Base-by-base conservation (phyloP, 1,139 yeast species). In the Suhomyces anneliseae region DNA sequence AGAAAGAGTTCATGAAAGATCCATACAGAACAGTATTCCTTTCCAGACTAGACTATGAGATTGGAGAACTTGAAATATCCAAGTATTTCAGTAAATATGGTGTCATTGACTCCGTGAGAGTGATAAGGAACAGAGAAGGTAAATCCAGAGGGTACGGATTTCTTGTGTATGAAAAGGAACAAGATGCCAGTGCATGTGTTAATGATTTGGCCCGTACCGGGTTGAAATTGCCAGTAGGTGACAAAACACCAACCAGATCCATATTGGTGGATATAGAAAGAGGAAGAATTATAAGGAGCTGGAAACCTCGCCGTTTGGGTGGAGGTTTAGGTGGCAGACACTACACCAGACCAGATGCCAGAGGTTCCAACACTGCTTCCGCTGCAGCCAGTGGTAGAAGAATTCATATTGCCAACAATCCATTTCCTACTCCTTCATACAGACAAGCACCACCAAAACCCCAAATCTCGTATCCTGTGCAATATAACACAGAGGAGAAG, bases 71-170 rank as follows among this genome's bases (percentile, higher is more conserved):
- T 15, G 95, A 89, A 42, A 62, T 93, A 15, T 83, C 83, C 34
- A 76, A 78, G 51, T 78, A 72, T 44, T 87, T 90, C 57, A 67
- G 78, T 35, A 73, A 72, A 52, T 89, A 71, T 66, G 97, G 97
- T 0, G 78, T 80, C 7, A 81, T 92, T 36, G 92, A 86, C 46
- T 76, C 78, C 6, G 72, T 85, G 1, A 71, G 92, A 27, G 76
- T 90, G 3, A 87, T 90, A 0, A 68, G 89, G 53, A 87, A 87
- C 57, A 69, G 47, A 5, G 59, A 72, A 0, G 79, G 79, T 31
- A 78, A 79, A 53, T 80, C 95, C 0, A 71, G 82, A 49, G 98
- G 98, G 0, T 93, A 93, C 61, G 98, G 88, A 1, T 93, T 93
- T 62, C 72, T 92, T 2, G 85, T 86, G 5, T 92, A 81, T 64